Base-by-base conservation (phyloP, 768 basidiomycete genomes). In the Dioszegia hungarica region DNA sequence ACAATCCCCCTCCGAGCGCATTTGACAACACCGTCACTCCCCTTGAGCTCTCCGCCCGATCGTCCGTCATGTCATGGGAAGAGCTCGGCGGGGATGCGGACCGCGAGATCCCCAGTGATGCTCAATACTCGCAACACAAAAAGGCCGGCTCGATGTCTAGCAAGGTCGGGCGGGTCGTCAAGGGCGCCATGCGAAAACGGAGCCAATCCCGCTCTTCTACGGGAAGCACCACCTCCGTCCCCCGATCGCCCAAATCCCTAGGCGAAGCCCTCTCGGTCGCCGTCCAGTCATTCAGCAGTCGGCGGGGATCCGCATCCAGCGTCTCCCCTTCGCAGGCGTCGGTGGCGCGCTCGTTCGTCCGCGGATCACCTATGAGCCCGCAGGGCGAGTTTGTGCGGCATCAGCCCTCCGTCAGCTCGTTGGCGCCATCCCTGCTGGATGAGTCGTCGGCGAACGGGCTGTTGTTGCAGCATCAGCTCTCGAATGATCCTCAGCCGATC, bases 401-500 rank as follows among this genome's bases (percentile, higher is more conserved):
- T 56, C 67, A 72, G 50, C 64, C 62, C 29, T 66, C 62, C 19
- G 33, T 62, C 50, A 64, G 53, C 56, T 67, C 67, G 22, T 50
- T 70, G 5, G 60, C 63, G 8, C 57, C 61, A 12, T 62, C 67
- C 1, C 10, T 53, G 3, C 40, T 61, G 2, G 37, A 12, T 47
- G 61, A 55, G 39, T 40, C 49, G 14, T 59, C 64, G 5, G 60
- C 64, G 5, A 66, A 66, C 39, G 57, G 57, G 19, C 29, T 60
- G 10, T 50, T 79, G 78, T 19, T 81, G 10, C 77, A 79, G 67
- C 83, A 85, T 51, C 67, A 63, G 39, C 51, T 65, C 39, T 84
- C 87, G 2, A 83, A 85, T 9, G 87, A 87, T 10, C 83, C 86
- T 4, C 88, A 88, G 17, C 58, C 63, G 33, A 83, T 84, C 50